Evolutionary conservation across 805 yeast species (phyloP), one percentile per base, ranked within the genome.

Genomic region (Zygosaccharomyces rouxii): DNA sequence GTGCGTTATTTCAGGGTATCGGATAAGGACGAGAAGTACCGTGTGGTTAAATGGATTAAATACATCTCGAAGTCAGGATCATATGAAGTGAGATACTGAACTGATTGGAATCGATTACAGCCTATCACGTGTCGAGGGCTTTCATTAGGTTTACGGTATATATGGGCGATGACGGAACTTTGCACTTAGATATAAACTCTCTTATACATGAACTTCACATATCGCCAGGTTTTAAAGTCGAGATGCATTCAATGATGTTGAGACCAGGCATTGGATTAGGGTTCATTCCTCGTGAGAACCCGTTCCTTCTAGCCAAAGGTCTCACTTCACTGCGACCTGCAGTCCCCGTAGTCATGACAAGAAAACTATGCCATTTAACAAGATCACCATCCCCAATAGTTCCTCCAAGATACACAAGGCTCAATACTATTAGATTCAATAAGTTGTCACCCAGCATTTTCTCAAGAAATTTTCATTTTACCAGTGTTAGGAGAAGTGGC

Each of bases 41-140:
- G 76, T 23, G 81, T 95, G 0, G 80, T 86, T 19, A 92, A 90
- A 63, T 89, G 95, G 95, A 95, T 90, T 29, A 80, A 86, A 57
- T 92, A 92, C 63, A 63, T 78, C 13, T 76, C 92, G 0, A 78
- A 76, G 51, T 81, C 92, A 0, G 96, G 96, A 0, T 78, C 85
- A 5, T 89, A 87, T 57, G 97, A 90, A 53, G 75, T 88, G 7
- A 73, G 97, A 47, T 81, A 81, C 53, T 84, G 63, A 67, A 14
- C 7, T 10, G 13, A 23, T 19, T 14, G 37, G 19, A 14, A 66
- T 13, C 9, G 9, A 16, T 18, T 19, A 31, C 28, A 7, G 18
- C 13, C 30, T 22, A 31, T 47, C 44, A 41, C 44, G 44, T 41
- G 44, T 19, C 4, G 10, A 14, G 37, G 13, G 19, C 37, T 33